Evolutionary conservation across 2,329 filamentous ascomycete genomes (phyloP).

Genomic region (Diaporthe eres): DNA sequence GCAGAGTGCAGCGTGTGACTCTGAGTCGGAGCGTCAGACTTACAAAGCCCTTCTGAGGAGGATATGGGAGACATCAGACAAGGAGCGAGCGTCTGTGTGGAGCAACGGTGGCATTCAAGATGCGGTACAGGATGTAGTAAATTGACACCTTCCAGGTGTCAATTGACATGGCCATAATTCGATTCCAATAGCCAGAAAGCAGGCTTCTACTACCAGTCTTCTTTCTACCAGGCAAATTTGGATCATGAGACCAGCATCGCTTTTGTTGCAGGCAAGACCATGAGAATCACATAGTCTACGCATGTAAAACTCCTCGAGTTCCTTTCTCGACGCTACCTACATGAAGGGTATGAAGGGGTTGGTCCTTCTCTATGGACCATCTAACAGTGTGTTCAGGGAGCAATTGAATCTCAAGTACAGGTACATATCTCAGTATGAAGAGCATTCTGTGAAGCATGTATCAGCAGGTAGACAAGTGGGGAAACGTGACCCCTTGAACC

Average conservation of each 20-base stretch:
- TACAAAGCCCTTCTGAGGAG: slow-evolving; percentile 69
- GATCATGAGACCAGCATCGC: not conserved
- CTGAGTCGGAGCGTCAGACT: slow-evolving; percentile 61
- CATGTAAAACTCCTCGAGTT: not conserved
- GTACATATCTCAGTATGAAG: not conserved
- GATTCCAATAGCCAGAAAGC: too few species aligned
- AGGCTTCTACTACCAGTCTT: too few species aligned
- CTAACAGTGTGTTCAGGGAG: not conserved
- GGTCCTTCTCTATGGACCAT: not conserved
- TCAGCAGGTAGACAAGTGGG: slow-evolving; percentile 22
- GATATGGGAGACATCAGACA: slow-evolving; percentile 76
- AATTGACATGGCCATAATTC: not conserved
- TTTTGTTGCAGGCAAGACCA: not conserved
- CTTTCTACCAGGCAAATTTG: too few species aligned
- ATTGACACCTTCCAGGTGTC: not conserved
- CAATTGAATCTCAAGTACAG: not conserved
- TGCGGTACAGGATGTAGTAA: slow-evolving; percentile 17
- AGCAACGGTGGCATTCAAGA: slow-evolving; percentile 63
- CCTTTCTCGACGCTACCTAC: not conserved
- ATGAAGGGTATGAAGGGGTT: not conserved
- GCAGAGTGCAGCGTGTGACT: slow-evolving; percentile 60
- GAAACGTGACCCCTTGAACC: not conserved
- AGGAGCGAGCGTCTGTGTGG: slow-evolving; percentile 76
- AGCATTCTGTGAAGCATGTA: not conserved
- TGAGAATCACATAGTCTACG: not conserved